phyloP scores from a whole-genome alignment of 169 alveolate species.

The Cryptosporidium bovis region DNA sequence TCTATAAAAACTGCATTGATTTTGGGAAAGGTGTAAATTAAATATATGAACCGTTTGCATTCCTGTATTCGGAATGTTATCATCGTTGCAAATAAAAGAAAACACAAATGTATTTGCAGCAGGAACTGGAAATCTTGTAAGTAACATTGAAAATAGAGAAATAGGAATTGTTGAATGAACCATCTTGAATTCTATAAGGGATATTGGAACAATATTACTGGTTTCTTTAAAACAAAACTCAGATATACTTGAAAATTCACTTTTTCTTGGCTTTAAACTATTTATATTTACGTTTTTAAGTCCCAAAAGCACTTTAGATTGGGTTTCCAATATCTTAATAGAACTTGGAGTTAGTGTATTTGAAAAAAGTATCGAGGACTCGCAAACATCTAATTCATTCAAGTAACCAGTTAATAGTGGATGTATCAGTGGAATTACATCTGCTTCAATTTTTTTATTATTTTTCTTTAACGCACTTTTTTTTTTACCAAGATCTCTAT shows the following conservation, averaged over 20 bases:
- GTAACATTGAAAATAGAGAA: slow-evolving; percentile 53
- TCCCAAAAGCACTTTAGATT: slow-evolving; percentile 50
- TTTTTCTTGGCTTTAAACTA: slow-evolving; percentile 6
- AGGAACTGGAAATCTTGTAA: slow-evolving; percentile 70
- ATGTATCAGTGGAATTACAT: slow-evolving; percentile 35
- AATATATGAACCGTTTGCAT: slow-evolving; percentile 59
- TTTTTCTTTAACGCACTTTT: no score
- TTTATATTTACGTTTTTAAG: slow-evolving; percentile 29
- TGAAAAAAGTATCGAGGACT: background rate
- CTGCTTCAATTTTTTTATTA: background rate
- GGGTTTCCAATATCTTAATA: background rate
- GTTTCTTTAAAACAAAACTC: slow-evolving; percentile 59
- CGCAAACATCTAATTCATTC: background rate
- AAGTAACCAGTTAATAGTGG: slow-evolving; percentile 60
- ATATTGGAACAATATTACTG: slow-evolving; percentile 57
- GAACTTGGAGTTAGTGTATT: slow-evolving; percentile 4
- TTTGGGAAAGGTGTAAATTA: slow-evolving; percentile 41
- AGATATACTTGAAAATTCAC: slow-evolving; percentile 53
- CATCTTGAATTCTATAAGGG: slow-evolving; percentile 32
- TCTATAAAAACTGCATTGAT: slow-evolving; percentile 4
- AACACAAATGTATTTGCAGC: slow-evolving; percentile 61
- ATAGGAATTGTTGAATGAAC: slow-evolving; percentile 57
- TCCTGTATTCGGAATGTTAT: slow-evolving; percentile 58
- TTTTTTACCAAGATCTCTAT: background rate
- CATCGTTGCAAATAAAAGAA: slow-evolving; percentile 70